Percentiles rank a stretch among this genome's conserved stretches.
Evolutionary conservation across 768 basidiomycete genomes (phyloP).

Genomic region (Hypholoma sublateritium): DNA sequence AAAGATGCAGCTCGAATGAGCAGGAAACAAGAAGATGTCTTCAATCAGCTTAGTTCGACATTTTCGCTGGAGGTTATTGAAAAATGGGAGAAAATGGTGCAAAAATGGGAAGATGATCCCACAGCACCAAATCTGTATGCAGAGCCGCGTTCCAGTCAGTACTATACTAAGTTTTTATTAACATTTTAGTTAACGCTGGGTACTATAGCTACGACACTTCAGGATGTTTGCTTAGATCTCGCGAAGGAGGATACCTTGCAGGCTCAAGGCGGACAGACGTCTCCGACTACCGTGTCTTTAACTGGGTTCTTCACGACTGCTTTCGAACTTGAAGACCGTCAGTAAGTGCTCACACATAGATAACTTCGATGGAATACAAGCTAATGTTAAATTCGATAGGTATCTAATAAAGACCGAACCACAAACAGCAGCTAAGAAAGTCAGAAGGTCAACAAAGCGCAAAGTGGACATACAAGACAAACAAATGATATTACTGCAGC

Average conservation of each 20-base stretch:
- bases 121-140: conserved; percentile 12
- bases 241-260: conserved; percentile 13
- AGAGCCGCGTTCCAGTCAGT: conserved; percentile 10
- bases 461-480: conserved; percentile 16
- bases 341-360: no score
- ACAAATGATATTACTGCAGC: background rate
- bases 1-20: no score
- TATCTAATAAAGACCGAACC: no score
- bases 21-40: conserved; percentile 3
- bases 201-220: no score
- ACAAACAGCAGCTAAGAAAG: no score
- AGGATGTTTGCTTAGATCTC: conserved; percentile 12
- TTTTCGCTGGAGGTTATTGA: background rate
- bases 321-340: conserved; percentile 14
- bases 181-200: no score
- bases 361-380: no score
- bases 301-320: conserved; percentile 11
- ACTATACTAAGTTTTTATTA: no score
- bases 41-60: background rate
- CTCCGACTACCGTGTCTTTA: no score
- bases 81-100: conserved; percentile 8
- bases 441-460: no score
- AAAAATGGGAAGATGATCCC: conserved; percentile 4
- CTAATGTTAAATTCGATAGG: no score
- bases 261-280: no score